Percentiles rank a stretch among this genome's conserved stretches.
Conservation (phyloP, 108 stramenopile genomes). For the Cylindrotheca fusiformis region DNA sequence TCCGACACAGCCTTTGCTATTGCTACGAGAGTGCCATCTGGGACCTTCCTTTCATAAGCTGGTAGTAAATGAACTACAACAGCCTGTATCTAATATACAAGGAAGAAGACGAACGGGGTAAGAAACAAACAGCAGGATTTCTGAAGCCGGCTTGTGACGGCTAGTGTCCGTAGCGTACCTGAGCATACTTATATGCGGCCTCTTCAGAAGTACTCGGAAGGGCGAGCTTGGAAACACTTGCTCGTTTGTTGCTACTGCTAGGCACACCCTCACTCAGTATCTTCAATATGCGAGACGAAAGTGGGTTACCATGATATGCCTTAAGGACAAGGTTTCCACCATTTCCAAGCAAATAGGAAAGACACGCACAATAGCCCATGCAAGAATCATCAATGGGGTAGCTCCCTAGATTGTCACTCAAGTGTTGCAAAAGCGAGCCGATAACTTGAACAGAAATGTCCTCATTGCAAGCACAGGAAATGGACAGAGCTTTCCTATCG, state of each 20-base stretch:
- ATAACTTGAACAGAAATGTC: conserved; percentile 15
- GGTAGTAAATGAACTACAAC: conserved; percentile 17
- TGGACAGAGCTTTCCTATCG: conserved; percentile 15
- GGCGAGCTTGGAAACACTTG: conserved; percentile 11
- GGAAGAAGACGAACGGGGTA: too few relatives aligned
- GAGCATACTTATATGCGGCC: too few relatives aligned
- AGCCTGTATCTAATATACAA: too few relatives aligned
- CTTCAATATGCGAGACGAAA: conserved; percentile 12
- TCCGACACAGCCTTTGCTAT: conserved; percentile 26
- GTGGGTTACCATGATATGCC: conserved; percentile 19
- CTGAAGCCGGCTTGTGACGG: too few relatives aligned
- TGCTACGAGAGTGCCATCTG: conserved; percentile 8
- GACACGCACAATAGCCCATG: conserved; percentile 2
- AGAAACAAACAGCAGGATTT: too few relatives aligned
- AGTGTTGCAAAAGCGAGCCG: conserved; percentile 4
- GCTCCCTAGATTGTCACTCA: background rate
- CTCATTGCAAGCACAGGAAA: conserved; percentile 11
- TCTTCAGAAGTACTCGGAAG: conserved; percentile 7
- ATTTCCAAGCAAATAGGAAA: conserved; percentile 17
- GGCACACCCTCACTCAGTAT: conserved; percentile 2
- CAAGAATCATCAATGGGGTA: background rate
- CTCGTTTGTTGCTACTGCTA: background rate
- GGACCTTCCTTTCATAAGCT: conserved; percentile 24
- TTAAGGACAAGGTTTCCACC: conserved; percentile 15
- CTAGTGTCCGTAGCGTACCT: too few relatives aligned